Base-by-base conservation (phyloP, 179 eudicot genomes). In the Patellifolia procumbens region DNA sequence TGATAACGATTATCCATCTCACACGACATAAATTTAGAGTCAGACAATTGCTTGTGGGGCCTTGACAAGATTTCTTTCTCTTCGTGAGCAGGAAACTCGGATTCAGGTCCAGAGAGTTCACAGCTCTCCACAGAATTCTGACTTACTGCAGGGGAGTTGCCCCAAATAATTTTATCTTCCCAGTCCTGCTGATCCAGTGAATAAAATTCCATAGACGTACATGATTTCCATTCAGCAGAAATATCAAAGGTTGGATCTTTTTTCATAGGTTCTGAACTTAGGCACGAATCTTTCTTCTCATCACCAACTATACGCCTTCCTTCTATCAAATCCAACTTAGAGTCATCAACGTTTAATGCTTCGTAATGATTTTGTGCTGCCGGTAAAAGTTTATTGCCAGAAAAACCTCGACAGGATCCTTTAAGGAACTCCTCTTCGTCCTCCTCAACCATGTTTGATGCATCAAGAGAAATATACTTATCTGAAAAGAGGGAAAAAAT, bases 171-270 rank as follows among this genome's bases (percentile, higher is more conserved):
- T 78, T 78, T 72, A 58, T 90, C 88, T 84, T 96, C 99, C 99
- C 99, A 96, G 78, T 91, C 91, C 74, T 89, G 88, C 86, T 91
- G 98, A 81, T 96, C 98, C 79, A 96, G 91, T 72, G 91, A 87
- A 79, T 87, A 85, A 76, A 86, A 88, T 69, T 87, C 83, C 71
- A 81, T 82, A 28, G 89, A 80, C 39, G 81, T 70, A 46, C 80
- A 72, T 13, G 88, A 73, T 74, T 78, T 76, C 87, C 85, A 78
- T 48, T 85, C 88, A 7, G 78, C 65, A 82, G 81, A 83, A 34
- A 81, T 66, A 72, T 85, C 85, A 77, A 81, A 26, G 20, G 75
- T 48, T 3, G 64, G 49, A 73, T 85, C 84, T 59, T 66, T 83
- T 75, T 83, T 89, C 91, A 95, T 83, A 74, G 96, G 96, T 81